Conservation (phyloP, 176 grass and related monocot genomes). For the Musa acuminata region DNA sequence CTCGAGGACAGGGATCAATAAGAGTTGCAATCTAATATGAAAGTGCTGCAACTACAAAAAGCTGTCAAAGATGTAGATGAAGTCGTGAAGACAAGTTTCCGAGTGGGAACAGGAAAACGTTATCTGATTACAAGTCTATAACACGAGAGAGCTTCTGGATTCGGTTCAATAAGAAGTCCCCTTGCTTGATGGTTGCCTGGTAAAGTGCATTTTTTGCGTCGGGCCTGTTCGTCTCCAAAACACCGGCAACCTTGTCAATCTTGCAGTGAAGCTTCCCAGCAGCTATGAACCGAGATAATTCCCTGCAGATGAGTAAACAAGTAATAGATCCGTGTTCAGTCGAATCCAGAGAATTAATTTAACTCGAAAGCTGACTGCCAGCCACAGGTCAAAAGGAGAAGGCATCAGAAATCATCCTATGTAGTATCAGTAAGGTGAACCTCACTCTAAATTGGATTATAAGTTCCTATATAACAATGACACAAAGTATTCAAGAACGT, state of each 20-base stretch:
- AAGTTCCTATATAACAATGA: no score
- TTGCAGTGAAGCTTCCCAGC: conserved; percentile 98
- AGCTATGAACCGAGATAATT: conserved; percentile 90
- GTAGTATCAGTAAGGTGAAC: no score
- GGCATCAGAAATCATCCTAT: neutral
- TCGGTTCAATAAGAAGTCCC: conserved; percentile 88
- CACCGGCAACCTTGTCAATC: conserved; percentile 95
- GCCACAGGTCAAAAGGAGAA: neutral
- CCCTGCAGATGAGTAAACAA: conserved; percentile 26
- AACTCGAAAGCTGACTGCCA: neutral
- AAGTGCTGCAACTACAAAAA: neutral
- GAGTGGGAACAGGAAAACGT: neutral
- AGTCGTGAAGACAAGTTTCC: neutral
- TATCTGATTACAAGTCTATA: conserved; percentile 65
- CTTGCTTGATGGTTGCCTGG: conserved; percentile 98
- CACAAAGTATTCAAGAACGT: no score
- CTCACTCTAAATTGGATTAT: no score
- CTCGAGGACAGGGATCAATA: no score
- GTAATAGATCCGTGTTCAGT: neutral
- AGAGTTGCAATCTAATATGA: neutral
- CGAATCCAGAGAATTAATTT: neutral
- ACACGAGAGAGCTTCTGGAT: conserved; percentile 95
- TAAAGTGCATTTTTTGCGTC: conserved; percentile 88
- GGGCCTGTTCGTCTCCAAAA: conserved; percentile 84
- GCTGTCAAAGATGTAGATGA: neutral